Conservation (phyloP, 768 basidiomycete species). For the Rhizopogon vulgaris region DNA sequence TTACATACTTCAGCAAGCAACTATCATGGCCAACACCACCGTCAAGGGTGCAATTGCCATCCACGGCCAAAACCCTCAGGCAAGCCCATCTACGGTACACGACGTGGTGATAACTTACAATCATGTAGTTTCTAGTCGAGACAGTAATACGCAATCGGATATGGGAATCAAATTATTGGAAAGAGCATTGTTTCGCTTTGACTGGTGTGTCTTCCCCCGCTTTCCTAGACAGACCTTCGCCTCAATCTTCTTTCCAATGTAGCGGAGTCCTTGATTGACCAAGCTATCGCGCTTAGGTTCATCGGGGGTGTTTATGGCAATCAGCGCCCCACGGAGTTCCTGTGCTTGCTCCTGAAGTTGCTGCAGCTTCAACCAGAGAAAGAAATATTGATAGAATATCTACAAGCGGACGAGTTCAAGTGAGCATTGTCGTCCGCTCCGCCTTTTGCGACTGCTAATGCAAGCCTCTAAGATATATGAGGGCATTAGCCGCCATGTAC, state of each 20-base stretch:
- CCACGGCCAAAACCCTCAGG: slow-evolving; percentile 97
- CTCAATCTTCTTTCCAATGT: slow-evolving; percentile 5
- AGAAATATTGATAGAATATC: slow-evolving; percentile 92
- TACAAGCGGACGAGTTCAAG: slow-evolving; percentile 98
- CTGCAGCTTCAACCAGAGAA: slow-evolving; percentile 97
- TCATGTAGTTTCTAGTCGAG: slow-evolving; percentile 80
- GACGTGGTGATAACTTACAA: slow-evolving; percentile 10
- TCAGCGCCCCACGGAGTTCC: slow-evolving; percentile 89
- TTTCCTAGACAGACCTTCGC: neutral
- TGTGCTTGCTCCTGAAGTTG: slow-evolving; percentile 88
- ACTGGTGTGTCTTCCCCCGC: slow-evolving; percentile 52
- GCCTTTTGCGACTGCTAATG: neutral
- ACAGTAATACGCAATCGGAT: slow-evolving; percentile 94
- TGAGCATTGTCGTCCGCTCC: slow-evolving; percentile 32
- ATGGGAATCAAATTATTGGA: slow-evolving; percentile 94
- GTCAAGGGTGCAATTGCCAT: slow-evolving; percentile 81
- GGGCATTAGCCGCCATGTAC: slow-evolving; percentile 91
- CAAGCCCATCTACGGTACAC: slow-evolving; percentile 25
- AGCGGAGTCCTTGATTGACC: slow-evolving; percentile 94
- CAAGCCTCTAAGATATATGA: slow-evolving; percentile 62
- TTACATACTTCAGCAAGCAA: neutral
- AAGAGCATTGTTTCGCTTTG: slow-evolving; percentile 97
- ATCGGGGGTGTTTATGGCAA: slow-evolving; percentile 96
- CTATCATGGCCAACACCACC: slow-evolving; percentile 87
- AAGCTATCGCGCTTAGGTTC: slow-evolving; percentile 71